Conservation (phyloP, 1,284 basidiomycete genomes). For the Inonotus obliquus region DNA sequence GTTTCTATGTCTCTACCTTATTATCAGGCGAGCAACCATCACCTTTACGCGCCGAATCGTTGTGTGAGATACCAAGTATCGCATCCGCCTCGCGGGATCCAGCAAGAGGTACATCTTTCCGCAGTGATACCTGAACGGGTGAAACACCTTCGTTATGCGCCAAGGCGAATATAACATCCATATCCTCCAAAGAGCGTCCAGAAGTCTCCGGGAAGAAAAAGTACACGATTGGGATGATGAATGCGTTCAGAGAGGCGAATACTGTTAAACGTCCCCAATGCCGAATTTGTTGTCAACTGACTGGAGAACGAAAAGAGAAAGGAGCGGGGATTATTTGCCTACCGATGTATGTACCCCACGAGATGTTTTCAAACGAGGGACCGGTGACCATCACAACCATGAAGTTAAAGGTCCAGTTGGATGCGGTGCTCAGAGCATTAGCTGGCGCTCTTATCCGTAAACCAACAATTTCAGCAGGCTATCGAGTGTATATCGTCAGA, state of each 20-base stretch:
- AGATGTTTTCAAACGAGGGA: constrained; percentile 58
- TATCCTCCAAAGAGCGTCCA: constrained; percentile 57
- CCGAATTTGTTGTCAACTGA: too few species aligned
- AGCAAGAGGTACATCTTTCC: constrained; percentile 43
- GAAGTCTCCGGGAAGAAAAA: constrained; percentile 64
- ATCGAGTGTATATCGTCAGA: too few species aligned
- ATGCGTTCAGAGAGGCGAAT: constrained; percentile 36
- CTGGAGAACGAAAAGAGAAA: too few species aligned
- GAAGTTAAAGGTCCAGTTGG: constrained; percentile 69
- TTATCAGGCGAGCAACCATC: too few species aligned
- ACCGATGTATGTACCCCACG: constrained; percentile 55
- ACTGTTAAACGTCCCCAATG: too few species aligned
- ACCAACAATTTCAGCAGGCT: constrained; percentile 60
- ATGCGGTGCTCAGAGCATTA: constrained; percentile 59
- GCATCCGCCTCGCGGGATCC: constrained; percentile 15
- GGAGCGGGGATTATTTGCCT: too few species aligned
- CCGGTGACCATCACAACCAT: constrained; percentile 57
- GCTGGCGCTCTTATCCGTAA: constrained; percentile 61
- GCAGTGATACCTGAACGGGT: constrained; percentile 49
- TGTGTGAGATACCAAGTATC: constrained; percentile 12
- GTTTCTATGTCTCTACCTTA: too few species aligned
- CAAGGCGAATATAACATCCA: constrained; percentile 58
- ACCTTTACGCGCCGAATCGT: background rate
- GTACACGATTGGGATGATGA: constrained; percentile 57
- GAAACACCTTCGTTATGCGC: constrained; percentile 56